Evolutionary conservation across 1,284 basidiomycete genomes (phyloP).

Genomic region (Puccinia horiana): DNA sequence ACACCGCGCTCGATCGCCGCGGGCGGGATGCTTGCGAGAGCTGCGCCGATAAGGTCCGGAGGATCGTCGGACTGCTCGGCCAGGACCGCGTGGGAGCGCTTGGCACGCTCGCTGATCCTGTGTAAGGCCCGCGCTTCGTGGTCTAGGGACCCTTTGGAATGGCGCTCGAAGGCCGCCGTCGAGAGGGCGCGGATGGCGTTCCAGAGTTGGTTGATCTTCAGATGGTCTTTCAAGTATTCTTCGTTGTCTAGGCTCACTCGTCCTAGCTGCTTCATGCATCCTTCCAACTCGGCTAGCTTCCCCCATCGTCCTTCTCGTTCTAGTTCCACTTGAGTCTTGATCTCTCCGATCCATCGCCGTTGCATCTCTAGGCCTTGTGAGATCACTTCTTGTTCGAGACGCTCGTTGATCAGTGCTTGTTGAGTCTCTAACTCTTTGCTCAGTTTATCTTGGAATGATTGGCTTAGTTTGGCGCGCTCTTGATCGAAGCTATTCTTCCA

Average conservation of each 20-base stretch:
- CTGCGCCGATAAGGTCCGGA: constrained; percentile 59
- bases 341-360: constrained; percentile 90
- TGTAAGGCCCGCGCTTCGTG: constrained; percentile 82
- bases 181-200: constrained; percentile 57
- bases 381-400: constrained; percentile 92
- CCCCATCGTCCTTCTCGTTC: constrained; percentile 93
- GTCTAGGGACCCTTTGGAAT: constrained; percentile 75
- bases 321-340: constrained; percentile 92
- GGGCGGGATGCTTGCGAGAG: constrained; percentile 23
- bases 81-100: constrained; percentile 67
- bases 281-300: constrained; percentile 88
- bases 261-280: constrained; percentile 85
- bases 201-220: constrained; percentile 73
- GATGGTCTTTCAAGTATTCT: constrained; percentile 81
- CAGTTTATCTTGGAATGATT: constrained; percentile 81
- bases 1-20: constrained; percentile 67
- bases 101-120: constrained; percentile 65
- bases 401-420: constrained; percentile 88
- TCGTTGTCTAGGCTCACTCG: constrained; percentile 88
- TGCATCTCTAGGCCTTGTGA: constrained; percentile 97
- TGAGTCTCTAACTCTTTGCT: constrained; percentile 83
- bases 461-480: constrained; percentile 73
- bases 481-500: constrained; percentile 80
- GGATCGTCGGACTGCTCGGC: constrained; percentile 66
- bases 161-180: constrained; percentile 63